phyloP scores from a whole-genome alignment of 352 stramenopile species.

The Elongisporangium anandrum region DNA sequence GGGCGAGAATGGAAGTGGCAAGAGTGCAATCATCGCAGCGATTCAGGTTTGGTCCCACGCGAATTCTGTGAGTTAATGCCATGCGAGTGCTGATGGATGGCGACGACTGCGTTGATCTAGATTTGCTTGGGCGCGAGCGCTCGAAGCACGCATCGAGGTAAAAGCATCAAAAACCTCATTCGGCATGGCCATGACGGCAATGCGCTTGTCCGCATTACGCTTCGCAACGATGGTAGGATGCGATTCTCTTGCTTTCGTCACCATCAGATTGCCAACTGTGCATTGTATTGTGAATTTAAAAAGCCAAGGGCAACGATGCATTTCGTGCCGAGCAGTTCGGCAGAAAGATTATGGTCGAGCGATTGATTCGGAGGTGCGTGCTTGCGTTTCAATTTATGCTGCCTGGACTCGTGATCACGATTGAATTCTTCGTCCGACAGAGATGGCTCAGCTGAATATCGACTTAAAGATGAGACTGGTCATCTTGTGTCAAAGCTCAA shows the following conservation, averaged over 20 bases:
- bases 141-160: conserved; percentile 90
- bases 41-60: conserved; percentile 88
- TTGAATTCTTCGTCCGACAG: background rate
- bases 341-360: conserved; percentile 91
- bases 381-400: background rate
- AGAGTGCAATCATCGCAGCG: conserved; percentile 96
- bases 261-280: no score
- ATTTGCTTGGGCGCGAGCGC: conserved; percentile 95
- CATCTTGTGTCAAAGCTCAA: conserved; percentile 82
- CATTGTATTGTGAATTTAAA: background rate
- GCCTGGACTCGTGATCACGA: background rate
- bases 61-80: background rate
- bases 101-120: conserved; percentile 81
- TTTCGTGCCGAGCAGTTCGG: conserved; percentile 92
- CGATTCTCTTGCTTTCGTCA: background rate
- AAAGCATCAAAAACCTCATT: conserved; percentile 95
- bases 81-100: background rate
- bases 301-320: conserved; percentile 73
- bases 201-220: conserved; percentile 90
- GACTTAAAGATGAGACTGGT: conserved; percentile 57
- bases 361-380: conserved; percentile 74
- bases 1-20: conserved; percentile 94
- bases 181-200: conserved; percentile 86
- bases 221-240: conserved; percentile 81
- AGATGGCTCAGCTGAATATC: conserved; percentile 73